Base-by-base conservation (phyloP, 805 yeast species). In the Middelhovenomyces tepae region DNA sequence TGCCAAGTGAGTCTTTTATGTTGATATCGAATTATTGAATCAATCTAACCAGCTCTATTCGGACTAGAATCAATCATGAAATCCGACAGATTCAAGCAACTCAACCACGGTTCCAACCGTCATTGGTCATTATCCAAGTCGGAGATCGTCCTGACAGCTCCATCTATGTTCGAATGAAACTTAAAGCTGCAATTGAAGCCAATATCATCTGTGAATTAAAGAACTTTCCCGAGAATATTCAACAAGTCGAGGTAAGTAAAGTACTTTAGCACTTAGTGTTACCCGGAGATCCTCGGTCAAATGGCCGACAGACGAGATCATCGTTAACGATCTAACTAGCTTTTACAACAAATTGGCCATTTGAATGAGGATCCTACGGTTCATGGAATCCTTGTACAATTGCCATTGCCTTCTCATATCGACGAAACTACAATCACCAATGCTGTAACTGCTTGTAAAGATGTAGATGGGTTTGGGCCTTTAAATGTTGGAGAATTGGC, bases 401-500 rank as follows among this genome's bases (percentile, higher is more conserved):
- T 89, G 44, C 98, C 98, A 3, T 64, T 89, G 37, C 98, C 97
- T 21, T 56, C 60, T 19, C 82, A 77, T 50, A 65, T 87, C 38
- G 73, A 82, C 53, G 97, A 89, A 63, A 75, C 79, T 28, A 57
- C 60, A 30, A 68, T 91, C 45, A 91, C 97, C 30, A 75, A 78
- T 50, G 69, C 86, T 1, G 96, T 89, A n/a, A 59, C 67, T 7
- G 71, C 82, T 10, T 75, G 70, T 27, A 89, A 89, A 62, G 98
- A 89, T 51, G 95, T 91, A 29, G 98, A 89, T 57, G 98, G 98
- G 2, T 91, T 89, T 51, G 91, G 87, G 27, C 75, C 86, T 36
- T 69, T 67, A 49, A 91, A 91, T 56, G 76, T 84, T 37, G 97
- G 96, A 39, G 96, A 89, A 53, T 69, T 89, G 38, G 73, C 87